Percentiles rank a stretch among this genome's conserved stretches.
Conservation (phyloP, 306 rosid genomes). For the Trifolium fragiferum region DNA sequence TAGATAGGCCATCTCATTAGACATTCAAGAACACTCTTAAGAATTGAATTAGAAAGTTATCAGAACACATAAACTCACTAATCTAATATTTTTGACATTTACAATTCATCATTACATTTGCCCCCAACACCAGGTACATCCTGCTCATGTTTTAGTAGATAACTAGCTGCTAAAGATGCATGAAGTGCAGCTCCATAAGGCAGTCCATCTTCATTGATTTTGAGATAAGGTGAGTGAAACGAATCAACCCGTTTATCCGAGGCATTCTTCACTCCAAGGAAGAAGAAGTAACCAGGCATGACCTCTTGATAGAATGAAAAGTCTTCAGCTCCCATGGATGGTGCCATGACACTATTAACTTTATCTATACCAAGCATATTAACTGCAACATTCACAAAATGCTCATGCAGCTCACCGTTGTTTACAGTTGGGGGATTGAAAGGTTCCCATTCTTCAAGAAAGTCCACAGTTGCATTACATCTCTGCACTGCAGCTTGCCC, state of each 20-base stretch:
- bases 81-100: too few species aligned
- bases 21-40: too few species aligned
- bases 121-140: too few species aligned
- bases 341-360: conserved; percentile 52
- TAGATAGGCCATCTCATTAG: too few species aligned
- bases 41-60: too few species aligned
- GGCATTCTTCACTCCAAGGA: conserved; percentile 59
- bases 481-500: conserved; percentile 88
- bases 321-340: conserved; percentile 74
- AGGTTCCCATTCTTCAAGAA: conserved; percentile 48
- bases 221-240: conserved; percentile 66
- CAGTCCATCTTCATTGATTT: conserved; percentile 71
- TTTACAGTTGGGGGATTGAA: conserved; percentile 70
- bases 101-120: too few species aligned
- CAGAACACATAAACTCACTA: too few species aligned
- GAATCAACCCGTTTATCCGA: conserved; percentile 39
- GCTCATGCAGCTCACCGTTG: conserved; percentile 56
- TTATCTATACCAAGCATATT: conserved; percentile 63
- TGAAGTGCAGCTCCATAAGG: conserved; percentile 91
- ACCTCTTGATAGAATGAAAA: conserved; percentile 81
- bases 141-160: conserved; percentile 54
- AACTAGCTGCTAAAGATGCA: conserved; percentile 74
- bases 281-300: conserved; percentile 74
- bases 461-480: conserved; percentile 79
- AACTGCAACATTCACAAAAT: conserved; percentile 62